Evolutionary conservation across 257 asterid species (phyloP).

Genomic region (Solanum neorickii): DNA sequence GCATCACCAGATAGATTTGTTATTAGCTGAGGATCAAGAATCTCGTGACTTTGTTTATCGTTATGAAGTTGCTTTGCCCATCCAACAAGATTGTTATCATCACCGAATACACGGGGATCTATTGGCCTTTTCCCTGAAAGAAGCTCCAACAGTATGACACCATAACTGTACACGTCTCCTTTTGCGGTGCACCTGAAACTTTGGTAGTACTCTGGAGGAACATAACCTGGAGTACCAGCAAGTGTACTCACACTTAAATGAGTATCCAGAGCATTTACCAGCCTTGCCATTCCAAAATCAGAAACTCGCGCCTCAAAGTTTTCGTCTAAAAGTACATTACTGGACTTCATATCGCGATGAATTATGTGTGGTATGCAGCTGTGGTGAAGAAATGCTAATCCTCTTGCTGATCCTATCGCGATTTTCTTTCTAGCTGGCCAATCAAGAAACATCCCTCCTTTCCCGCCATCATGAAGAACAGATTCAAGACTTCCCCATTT

Average conservation of each 20-base stretch:
- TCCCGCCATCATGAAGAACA: constrained; percentile 53
- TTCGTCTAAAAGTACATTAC: constrained; percentile 82
- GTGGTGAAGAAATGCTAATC: constrained; percentile 93
- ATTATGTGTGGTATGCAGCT: constrained; percentile 94
- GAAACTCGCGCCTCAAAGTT: constrained; percentile 84
- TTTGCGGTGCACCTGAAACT: constrained; percentile 90
- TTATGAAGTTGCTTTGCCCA: constrained; percentile 80
- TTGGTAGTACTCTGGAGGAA: constrained; percentile 96
- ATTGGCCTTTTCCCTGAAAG: constrained; percentile 86
- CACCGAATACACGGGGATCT: constrained; percentile 67
- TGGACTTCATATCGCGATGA: constrained; percentile 95
- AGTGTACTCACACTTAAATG: constrained; percentile 90
- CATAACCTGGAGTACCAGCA: constrained; percentile 95
- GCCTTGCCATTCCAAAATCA: constrained; percentile 94
- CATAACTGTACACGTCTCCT: constrained; percentile 94
- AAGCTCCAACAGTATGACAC: constrained; percentile 81
- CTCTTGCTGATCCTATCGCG: constrained; percentile 81
- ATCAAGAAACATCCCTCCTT: constrained; percentile 26
- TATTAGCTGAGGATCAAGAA: constrained; percentile 51
- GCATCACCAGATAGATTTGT: constrained; percentile 46
- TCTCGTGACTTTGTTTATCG: constrained; percentile 48
- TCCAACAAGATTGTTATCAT: constrained; percentile 86
- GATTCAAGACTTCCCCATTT: constrained; percentile 83
- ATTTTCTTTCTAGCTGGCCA: constrained; percentile 76
- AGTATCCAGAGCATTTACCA: constrained; percentile 77